Conservation (phyloP, 495 filamentous ascomycete species). For the Hamigera avellanea region DNA sequence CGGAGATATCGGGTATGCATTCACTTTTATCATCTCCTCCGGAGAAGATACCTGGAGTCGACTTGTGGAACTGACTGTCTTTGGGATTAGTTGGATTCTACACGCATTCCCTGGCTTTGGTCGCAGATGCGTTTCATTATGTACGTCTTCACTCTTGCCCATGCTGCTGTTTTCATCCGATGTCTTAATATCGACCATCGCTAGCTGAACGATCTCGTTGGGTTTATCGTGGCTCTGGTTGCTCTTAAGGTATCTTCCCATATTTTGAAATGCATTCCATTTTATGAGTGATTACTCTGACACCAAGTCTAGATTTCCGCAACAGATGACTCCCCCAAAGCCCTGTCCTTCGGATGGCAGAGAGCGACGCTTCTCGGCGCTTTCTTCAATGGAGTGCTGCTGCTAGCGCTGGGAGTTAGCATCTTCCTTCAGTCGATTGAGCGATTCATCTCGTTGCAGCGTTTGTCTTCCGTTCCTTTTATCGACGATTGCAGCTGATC, state of each 20-base stretch:
- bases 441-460: slow-evolving; percentile 49
- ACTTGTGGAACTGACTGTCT: not conserved
- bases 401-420: slow-evolving; percentile 83
- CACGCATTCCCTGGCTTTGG: slow-evolving; percentile 74
- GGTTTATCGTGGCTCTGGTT: slow-evolving; percentile 72
- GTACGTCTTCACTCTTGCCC: slow-evolving; percentile 26
- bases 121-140: slow-evolving; percentile 94
- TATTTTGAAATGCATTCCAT: no score
- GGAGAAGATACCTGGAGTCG: not conserved
- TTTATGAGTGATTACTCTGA: slow-evolving; percentile 11
- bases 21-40: no score
- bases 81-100: slow-evolving; percentile 51
- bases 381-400: slow-evolving; percentile 83
- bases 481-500: not conserved
- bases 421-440: slow-evolving; percentile 85
- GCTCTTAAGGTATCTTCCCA: slow-evolving; percentile 72
- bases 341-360: slow-evolving; percentile 54
- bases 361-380: slow-evolving; percentile 81
- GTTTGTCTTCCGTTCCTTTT: slow-evolving; percentile 12
- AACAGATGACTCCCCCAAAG: slow-evolving; percentile 18
- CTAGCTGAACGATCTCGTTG: slow-evolving; percentile 83
- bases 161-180: not conserved
- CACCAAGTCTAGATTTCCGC: slow-evolving; percentile 14
- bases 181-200: slow-evolving; percentile 1
- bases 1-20: slow-evolving; percentile 34